A percentile compares a stretch with the other conserved stretches of the same genome.
These are phyloP conservation scores for Rhizopogon roseolus DNA, from an alignment of 768 basidiomycete genomes.

Conservation along the genomic window DNA sequence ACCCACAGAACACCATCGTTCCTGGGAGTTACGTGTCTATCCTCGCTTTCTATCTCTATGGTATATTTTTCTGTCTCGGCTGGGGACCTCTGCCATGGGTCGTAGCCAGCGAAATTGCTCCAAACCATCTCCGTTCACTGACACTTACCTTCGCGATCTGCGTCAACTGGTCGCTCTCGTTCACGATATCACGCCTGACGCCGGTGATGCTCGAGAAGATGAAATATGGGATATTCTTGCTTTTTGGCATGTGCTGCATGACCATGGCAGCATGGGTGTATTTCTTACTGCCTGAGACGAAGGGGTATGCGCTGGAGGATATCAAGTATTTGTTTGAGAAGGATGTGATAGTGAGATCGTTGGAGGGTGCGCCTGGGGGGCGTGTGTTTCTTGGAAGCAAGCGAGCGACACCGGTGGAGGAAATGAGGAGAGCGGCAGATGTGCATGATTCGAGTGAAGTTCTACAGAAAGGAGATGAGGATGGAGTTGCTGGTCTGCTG, in stretches of 20 bases:
- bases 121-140: constrained; percentile 38
- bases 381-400: constrained; percentile 26
- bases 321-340: constrained; percentile 39
- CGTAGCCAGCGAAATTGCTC: constrained; percentile 27
- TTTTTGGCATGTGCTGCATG: constrained; percentile 38
- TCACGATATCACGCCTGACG: constrained; percentile 42
- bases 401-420: constrained; percentile 10
- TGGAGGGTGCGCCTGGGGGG: constrained; percentile 40
- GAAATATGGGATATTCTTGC: constrained; percentile 35
- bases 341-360: constrained; percentile 28
- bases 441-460: no score
- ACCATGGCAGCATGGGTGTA: constrained; percentile 40
- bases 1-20: no score
- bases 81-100: constrained; percentile 34
- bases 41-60: constrained; percentile 42
- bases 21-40: constrained; percentile 34
- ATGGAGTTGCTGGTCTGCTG: no score
- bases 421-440: constrained; percentile 1
- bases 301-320: constrained; percentile 40
- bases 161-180: constrained; percentile 42
- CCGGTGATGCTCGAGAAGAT: constrained; percentile 31
- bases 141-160: constrained; percentile 33
- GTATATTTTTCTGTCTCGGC: constrained; percentile 39
- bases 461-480: no score
- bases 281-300: constrained; percentile 43